Evolutionary conservation across 345 rosid genomes (phyloP).

Genomic region (Camelina sativa): DNA sequence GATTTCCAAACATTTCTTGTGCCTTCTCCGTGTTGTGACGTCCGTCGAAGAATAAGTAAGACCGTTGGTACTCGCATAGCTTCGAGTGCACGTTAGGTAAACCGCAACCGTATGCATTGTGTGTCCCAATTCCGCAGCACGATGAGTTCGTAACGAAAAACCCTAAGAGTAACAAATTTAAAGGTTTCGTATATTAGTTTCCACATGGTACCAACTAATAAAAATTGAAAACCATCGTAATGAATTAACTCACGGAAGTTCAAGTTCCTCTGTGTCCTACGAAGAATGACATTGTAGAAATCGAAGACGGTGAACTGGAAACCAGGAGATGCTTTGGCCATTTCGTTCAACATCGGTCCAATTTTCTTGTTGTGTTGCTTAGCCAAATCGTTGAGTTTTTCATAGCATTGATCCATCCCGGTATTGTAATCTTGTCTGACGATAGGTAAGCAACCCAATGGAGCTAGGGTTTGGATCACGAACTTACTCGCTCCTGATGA

Average conservation of each 20-base stretch:
- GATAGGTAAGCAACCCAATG: constrained; percentile 49
- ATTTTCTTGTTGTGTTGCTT: constrained; percentile 38
- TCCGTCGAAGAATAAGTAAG: constrained; percentile 45
- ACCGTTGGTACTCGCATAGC: constrained; percentile 42
- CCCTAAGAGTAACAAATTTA: constrained; percentile 4
- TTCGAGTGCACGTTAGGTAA: constrained; percentile 36
- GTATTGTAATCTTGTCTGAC: constrained; percentile 32
- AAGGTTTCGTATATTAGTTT: neutral
- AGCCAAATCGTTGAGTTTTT: constrained; percentile 37
- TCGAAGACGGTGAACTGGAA: constrained; percentile 42
- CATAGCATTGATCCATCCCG: constrained; percentile 30
- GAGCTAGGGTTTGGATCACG: constrained; percentile 42
- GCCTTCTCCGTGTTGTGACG: constrained; percentile 47
- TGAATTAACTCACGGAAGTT: constrained; percentile 35
- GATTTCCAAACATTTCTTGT: constrained; percentile 37
- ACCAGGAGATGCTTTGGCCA: constrained; percentile 26
- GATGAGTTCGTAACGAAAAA: constrained; percentile 18
- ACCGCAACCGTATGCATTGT: constrained; percentile 46
- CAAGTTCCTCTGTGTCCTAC: neutral
- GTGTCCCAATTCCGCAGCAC: constrained; percentile 42
- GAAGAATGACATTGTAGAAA: constrained; percentile 33
- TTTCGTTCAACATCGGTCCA: constrained; percentile 34
- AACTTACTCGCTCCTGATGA: constrained; percentile 42
- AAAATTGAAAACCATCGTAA: neutral
- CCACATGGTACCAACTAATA: neutral